A percentile compares a stretch with the other conserved stretches of the same genome.
These are phyloP conservation scores for Scheffersomyces parashehatae DNA, from an alignment of 1,139 yeast genomes.

Conservation along the genomic window DNA sequence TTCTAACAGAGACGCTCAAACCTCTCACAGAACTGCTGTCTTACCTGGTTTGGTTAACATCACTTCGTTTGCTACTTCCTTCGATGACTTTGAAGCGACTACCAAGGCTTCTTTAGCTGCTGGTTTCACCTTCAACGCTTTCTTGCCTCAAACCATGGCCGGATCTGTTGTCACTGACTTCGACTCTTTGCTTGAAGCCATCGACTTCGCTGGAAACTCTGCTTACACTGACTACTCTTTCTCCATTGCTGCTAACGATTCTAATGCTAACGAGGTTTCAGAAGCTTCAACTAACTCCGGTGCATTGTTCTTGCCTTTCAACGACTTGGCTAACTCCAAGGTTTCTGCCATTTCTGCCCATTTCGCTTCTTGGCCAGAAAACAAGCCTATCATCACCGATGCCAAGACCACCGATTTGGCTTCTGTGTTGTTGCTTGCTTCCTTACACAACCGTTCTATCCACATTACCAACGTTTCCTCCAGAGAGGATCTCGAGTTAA, in stretches of 20 bases:
- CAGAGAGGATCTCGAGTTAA: constrained; percentile 79
- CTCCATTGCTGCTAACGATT: constrained; percentile 78
- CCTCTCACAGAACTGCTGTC: constrained; percentile 79
- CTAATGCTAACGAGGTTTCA: constrained; percentile 63
- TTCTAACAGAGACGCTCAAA: constrained; percentile 80
- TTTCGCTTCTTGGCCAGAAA: constrained; percentile 79
- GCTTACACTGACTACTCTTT: constrained; percentile 83
- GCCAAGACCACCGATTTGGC: constrained; percentile 92
- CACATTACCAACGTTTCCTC: constrained; percentile 87
- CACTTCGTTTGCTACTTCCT: constrained; percentile 75
- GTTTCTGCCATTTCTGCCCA: constrained; percentile 79
- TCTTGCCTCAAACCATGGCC: constrained; percentile 69
- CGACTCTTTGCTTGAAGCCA: constrained; percentile 63
- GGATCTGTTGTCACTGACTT: constrained; percentile 68
- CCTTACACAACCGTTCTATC: constrained; percentile 80
- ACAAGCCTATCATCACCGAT: constrained; percentile 87
- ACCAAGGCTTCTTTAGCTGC: constrained; percentile 75
- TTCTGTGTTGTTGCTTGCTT: constrained; percentile 83
- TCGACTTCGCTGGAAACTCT: constrained; percentile 54
- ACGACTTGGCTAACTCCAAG: constrained; percentile 66
- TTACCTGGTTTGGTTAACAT: constrained; percentile 88
- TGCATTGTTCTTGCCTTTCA: constrained; percentile 79
- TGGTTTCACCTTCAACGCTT: constrained; percentile 86
- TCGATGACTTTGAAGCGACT: constrained; percentile 62
- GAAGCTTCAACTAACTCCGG: constrained; percentile 71